Percentiles rank a stretch among this genome's conserved stretches.
phyloP scores from a whole-genome alignment of 192 early-diverging fungal genomes.

The Linnemannia zychae region DNA sequence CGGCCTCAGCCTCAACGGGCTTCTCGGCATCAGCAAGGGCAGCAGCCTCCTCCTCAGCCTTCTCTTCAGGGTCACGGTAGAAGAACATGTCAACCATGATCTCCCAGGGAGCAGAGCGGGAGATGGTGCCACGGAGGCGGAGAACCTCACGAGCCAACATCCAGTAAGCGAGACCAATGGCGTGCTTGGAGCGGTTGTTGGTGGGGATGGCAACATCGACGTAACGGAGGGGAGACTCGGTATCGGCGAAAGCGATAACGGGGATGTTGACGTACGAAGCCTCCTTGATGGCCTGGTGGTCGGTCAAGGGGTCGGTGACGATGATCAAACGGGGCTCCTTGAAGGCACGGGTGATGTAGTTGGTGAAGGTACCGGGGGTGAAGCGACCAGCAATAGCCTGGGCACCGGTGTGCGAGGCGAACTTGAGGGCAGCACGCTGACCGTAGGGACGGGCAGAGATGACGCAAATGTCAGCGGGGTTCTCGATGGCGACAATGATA shows the following conservation, averaged over 20 bases:
- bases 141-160: constrained; percentile 98
- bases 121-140: constrained; percentile 94
- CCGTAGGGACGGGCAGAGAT: constrained; percentile 98
- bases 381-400: constrained; percentile 99
- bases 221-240: constrained; percentile 94
- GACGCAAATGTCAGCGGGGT: constrained; percentile 97
- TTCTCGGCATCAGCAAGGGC: constrained; percentile 67
- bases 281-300: constrained; percentile 99
- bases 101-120: constrained; percentile 89
- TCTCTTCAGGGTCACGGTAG: constrained; percentile 98
- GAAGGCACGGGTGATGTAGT: constrained; percentile 99
- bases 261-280: constrained; percentile 99
- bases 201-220: constrained; percentile 99
- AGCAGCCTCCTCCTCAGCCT: constrained; percentile 91
- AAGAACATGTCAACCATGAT: constrained; percentile 99
- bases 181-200: constrained; percentile 99
- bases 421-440: constrained; percentile 99
- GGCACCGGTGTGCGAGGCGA: constrained; percentile 97
- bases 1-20: constrained; percentile 34
- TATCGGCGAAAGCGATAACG: constrained; percentile 99
- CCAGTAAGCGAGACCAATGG: constrained; percentile 98
- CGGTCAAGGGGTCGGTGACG: constrained; percentile 97
- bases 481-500: constrained; percentile 98
- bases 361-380: constrained; percentile 99
- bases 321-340: constrained; percentile 99